Evolutionary conservation across 169 alveolate genomes (phyloP), one percentile per base, ranked within the genome.

Genomic region (Eimeria tenella): DNA sequence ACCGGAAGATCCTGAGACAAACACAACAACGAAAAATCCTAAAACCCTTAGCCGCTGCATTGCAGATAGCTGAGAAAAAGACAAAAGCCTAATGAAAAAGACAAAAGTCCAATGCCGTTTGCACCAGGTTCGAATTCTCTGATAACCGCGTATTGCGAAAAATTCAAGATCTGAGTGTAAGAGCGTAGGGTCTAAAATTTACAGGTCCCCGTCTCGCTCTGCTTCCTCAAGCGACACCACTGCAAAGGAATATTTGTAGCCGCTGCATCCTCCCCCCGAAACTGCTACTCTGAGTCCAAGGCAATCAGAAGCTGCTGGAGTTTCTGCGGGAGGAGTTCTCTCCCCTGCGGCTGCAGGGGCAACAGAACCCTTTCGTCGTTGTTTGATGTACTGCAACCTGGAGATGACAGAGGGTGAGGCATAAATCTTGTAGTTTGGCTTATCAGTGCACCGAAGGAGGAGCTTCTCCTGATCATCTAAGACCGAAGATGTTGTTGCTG

Each of bases 191-290:
- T 31, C 77, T 68, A 68, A 68, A 68, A 25, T 56, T 53, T 74
- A 74, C 42, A 74, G 19, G 68, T 58, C 84, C 84, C 84, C 52
- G 23, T 21, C 53, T 73, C 55, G 15, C 55, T 73, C 50, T 5
- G 23, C 55, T 73, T 23, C 82, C 13, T 73, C 53, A 73, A 21
- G 13, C 17, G 17, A 23, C 42, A 74, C 60, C 4, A 42, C 84
- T 10, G 84, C 55, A 74, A 25, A 74, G 52, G 84, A 74, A n/a
- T 74, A 74, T 74, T 19, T 25, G 62, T 42, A 74, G 58, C 84
- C 31, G 58, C 19, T 74, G 62, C 62, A 74, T 8, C 23, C 58
- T 11, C 49, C 11, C 11, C 84, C 84, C 5, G 11, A 74, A 19
- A 74, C 84, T 31, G 68, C 19, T 58, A 58, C 68, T 58, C 68